phyloP scores from a whole-genome alignment of 495 filamentous ascomycete genomes.

The Platismatia glauca region DNA sequence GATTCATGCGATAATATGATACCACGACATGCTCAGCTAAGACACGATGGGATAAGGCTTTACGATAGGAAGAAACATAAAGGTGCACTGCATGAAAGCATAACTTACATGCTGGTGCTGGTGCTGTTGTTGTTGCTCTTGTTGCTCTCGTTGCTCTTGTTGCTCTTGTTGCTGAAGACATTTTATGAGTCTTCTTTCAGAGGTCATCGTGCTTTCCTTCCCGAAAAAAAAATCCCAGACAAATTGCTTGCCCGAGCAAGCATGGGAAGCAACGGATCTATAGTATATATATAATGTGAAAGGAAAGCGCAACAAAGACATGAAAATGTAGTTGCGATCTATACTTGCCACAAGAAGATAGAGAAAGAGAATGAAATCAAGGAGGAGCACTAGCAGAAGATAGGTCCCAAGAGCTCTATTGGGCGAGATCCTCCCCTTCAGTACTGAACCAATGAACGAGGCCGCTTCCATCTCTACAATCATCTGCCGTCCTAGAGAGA shows the following conservation, averaged over 20 bases:
- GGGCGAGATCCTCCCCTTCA: constrained; percentile 11
- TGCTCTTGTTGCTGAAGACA: not conserved
- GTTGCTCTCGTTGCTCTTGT: not conserved
- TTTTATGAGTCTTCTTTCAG: constrained; percentile 7
- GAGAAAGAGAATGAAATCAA: constrained; percentile 11
- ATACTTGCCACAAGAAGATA: constrained; percentile 10
- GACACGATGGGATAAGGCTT: constrained; percentile 12
- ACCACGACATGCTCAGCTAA: constrained; percentile 13
- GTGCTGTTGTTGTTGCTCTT: not conserved
- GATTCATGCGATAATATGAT: constrained; percentile 9
- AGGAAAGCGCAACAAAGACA: constrained; percentile 11
- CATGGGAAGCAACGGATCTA: constrained; percentile 5
- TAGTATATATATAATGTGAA: constrained; percentile 11
- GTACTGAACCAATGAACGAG: constrained; percentile 14
- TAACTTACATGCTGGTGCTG: constrained; percentile 14
- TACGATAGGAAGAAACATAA: constrained; percentile 12
- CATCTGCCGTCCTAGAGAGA: constrained; percentile 15
- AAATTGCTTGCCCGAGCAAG: constrained; percentile 7
- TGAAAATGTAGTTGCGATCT: too few species aligned
- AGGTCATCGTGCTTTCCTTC: constrained; percentile 11
- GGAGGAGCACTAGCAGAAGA: constrained; percentile 13
- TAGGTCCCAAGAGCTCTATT: constrained; percentile 14
- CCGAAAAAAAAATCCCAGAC: constrained; percentile 7
- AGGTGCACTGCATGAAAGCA: constrained; percentile 12
- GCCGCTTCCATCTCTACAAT: constrained; percentile 16